A percentile compares a stretch with the other conserved stretches of the same genome.
These are phyloP conservation scores for Paecilomyces variotii DNA, from an alignment of 2,329 filamentous ascomycete genomes.

Conservation along the genomic window DNA sequence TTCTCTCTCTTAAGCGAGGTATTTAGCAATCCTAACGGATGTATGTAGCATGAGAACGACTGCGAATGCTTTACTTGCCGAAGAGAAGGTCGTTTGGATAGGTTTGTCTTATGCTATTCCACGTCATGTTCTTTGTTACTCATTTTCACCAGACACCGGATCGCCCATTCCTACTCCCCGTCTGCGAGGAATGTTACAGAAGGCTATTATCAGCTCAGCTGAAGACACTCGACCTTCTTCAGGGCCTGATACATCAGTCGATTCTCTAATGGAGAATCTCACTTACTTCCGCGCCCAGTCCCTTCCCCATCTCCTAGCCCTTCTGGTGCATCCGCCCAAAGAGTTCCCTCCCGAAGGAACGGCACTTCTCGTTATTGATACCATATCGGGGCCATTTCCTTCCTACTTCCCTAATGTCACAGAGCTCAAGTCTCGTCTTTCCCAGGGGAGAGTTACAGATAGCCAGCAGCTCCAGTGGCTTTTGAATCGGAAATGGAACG, in stretches of 20 bases:
- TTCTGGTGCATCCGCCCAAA: conserved; percentile 60
- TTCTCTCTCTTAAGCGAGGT: conserved; percentile 1
- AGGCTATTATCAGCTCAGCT: conserved; percentile 4
- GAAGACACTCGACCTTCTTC: neutral
- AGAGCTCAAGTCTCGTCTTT: conserved; percentile 22
- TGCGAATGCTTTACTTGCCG: conserved; percentile 53
- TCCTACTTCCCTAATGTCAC: conserved; percentile 62
- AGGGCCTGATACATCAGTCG: conserved; percentile 6
- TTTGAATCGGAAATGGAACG: conserved; percentile 40
- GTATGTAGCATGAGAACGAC: conserved; percentile 60
- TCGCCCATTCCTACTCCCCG: conserved; percentile 42
- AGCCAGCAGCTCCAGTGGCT: conserved; percentile 34
- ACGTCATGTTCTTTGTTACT: conserved; percentile 2
- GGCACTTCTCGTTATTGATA: conserved; percentile 67
- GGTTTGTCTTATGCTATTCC: conserved; percentile 46
- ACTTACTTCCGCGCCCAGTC: conserved; percentile 56
- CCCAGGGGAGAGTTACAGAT: conserved; percentile 24
- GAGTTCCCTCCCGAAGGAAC: conserved; percentile 56
- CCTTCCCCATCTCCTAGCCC: conserved; percentile 60
- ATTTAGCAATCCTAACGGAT: conserved; percentile 1
- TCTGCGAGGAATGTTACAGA: conserved; percentile 39
- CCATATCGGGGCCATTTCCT: conserved; percentile 67
- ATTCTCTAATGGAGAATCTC: conserved; percentile 44
- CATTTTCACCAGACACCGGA: conserved; percentile 37
- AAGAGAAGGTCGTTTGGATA: conserved; percentile 68